Conservation (phyloP, 2,329 filamentous ascomycete genomes). For the Scedosporium dehoogii region DNA sequence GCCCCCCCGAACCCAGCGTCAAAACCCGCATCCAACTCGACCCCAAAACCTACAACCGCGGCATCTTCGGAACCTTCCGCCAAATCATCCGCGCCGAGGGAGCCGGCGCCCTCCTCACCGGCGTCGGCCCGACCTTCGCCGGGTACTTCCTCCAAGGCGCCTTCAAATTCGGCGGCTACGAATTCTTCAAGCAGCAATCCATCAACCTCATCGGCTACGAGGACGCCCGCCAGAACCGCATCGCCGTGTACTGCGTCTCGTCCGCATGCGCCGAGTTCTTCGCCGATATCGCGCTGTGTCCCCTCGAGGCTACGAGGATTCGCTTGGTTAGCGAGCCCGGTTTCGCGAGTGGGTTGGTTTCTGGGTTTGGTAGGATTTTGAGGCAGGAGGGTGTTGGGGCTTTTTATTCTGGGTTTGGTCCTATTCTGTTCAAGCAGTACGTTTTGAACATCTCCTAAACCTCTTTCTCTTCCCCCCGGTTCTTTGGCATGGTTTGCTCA, state of each 20-base stretch:
- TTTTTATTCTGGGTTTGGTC: constrained; percentile 87
- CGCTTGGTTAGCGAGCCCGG: too few relatives aligned
- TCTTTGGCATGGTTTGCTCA: too few relatives aligned
- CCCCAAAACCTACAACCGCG: constrained; percentile 78
- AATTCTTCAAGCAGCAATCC: constrained; percentile 90
- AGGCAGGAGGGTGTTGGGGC: constrained; percentile 74
- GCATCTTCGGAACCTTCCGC: constrained; percentile 20
- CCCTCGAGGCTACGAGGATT: constrained; percentile 46
- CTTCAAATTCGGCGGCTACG: constrained; percentile 70
- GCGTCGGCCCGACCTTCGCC: constrained; percentile 74
- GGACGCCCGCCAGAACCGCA: constrained; percentile 67
- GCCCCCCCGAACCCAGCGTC: constrained; percentile 45
- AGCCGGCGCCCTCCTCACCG: constrained; percentile 75
- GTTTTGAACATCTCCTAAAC: constrained; percentile 23
- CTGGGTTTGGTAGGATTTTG: constrained; percentile 51
- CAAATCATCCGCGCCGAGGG: constrained; percentile 68
- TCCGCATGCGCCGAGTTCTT: constrained; percentile 58
- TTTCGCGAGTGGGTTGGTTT: too few relatives aligned
- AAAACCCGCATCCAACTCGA: constrained; percentile 95
- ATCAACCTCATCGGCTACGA: constrained; percentile 74
- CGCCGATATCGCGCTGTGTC: constrained; percentile 76
- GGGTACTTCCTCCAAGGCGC: constrained; percentile 92
- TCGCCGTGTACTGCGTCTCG: constrained; percentile 68
- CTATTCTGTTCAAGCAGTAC: constrained; percentile 72
- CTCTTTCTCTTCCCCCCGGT: too few relatives aligned